Conservation (phyloP, 129 eudicot species). For the Silybum marianum region DNA sequence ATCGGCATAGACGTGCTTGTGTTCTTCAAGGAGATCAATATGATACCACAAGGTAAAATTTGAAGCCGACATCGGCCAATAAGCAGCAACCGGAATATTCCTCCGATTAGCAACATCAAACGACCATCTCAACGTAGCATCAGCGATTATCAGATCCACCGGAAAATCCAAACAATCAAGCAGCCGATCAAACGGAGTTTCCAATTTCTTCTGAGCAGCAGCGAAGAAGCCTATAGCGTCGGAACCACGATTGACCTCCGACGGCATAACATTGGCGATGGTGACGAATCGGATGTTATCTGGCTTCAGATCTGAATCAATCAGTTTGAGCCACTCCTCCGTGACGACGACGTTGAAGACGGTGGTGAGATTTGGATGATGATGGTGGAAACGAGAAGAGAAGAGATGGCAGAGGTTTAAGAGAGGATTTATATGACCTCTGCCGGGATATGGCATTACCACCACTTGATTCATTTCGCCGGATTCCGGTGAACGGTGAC, state of each 20-base stretch:
- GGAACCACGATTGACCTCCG: constrained; percentile 43
- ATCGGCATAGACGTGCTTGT: constrained; percentile 33
- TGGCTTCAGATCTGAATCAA: constrained; percentile 36
- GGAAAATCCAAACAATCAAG: constrained; percentile 40
- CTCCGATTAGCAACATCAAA: constrained; percentile 36
- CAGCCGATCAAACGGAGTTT: constrained; percentile 46
- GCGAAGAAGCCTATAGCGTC: constrained; percentile 27
- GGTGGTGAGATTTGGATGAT: not conserved
- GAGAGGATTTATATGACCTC: constrained; percentile 68
- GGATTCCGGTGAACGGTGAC: not conserved
- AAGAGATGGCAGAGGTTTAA: constrained; percentile 48
- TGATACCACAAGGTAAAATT: constrained; percentile 37
- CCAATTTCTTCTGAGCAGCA: constrained; percentile 39
- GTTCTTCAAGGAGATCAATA: constrained; percentile 33
- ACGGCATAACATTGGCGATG: constrained; percentile 57
- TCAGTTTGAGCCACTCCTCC: constrained; percentile 56
- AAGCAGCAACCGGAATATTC: constrained; percentile 55
- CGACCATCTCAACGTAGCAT: constrained; percentile 43
- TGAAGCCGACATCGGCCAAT: constrained; percentile 50
- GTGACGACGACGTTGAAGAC: constrained; percentile 50
- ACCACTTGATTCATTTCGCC: constrained; percentile 27
- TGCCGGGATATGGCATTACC: constrained; percentile 52
- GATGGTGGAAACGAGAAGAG: not conserved
- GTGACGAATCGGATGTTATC: constrained; percentile 34
- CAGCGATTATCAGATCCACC: constrained; percentile 40